Base-by-base conservation (phyloP, 2,329 filamentous ascomycete genomes). In the Lasiodiplodia hormozganensis region DNA sequence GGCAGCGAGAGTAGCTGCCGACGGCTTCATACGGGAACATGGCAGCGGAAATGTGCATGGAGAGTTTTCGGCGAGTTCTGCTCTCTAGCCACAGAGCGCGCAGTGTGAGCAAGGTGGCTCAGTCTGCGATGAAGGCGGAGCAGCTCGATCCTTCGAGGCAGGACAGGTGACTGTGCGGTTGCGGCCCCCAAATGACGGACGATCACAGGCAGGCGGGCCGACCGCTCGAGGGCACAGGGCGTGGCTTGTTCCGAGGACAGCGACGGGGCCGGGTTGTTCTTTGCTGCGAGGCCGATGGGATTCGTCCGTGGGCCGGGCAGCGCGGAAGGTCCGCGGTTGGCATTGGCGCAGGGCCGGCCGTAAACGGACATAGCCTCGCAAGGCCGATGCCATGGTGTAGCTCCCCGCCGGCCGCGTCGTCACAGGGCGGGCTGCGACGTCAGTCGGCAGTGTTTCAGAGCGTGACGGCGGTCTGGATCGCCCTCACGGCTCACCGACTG, bases 91-190 rank as follows among this genome's bases (percentile, higher is more conserved):
- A 62, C 58, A 62, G 43, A 49, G 40, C 40, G 16, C 28, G 28
- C 28, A 28, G 54, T 40, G 54, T 40, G 54, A 21, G 54, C 28
- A 36, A 14, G 21, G 54, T 64, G 60, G 60, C 60, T 64, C 60
- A 49, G 60, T 64, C 28, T 34, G 47, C 28, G 18, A 52, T 52
- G 40, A 25, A 23, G 60, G 60, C 60, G 60, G 47, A 64, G 60
- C 47, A 64, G 60, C 38, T 51, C 18, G n/a, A 64, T 64, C 60
- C 60, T 64, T 64, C n/a, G 60, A 38, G 60, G 60, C 60, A 52
- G 60, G 31, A 34, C 60, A 64, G 60, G 60, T 49, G 60, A 52
- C 31, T 11, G 47, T 38, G 60, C 60, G 47, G 40, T 34, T 52
- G 60, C 60, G 60, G 60, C 60, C 60, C 60, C 60, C 60, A 64